phyloP scores from a whole-genome alignment of 305 asterid genomes.

The Vinca major region DNA sequence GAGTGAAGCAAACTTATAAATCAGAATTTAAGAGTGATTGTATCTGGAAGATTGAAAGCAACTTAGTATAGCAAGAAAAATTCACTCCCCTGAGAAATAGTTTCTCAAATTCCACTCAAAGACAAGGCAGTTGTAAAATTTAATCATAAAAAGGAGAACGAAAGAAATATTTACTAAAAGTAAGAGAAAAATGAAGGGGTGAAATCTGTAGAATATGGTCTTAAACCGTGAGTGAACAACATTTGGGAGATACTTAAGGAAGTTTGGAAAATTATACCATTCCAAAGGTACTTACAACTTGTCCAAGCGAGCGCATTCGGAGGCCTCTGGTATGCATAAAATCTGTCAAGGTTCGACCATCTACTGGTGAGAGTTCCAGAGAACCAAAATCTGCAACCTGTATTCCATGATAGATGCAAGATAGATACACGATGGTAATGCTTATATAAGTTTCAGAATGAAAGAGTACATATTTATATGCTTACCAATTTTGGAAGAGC shows the following conservation, averaged over 20 bases:
- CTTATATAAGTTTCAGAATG: not conserved
- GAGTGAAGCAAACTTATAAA: not conserved
- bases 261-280: constrained; percentile 16
- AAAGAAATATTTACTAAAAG: not conserved
- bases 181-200: not conserved
- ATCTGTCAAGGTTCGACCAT: constrained; percentile 94
- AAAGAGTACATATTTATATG: not conserved
- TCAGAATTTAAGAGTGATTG: not conserved
- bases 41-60: not conserved
- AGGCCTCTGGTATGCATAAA: constrained; percentile 99
- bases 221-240: not conserved
- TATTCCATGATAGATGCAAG: constrained; percentile 25
- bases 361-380: constrained; percentile 95
- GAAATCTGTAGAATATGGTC: not conserved
- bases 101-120: not conserved
- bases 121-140: not conserved
- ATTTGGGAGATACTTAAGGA: constrained; percentile 6
- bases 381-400: constrained; percentile 99
- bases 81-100: not conserved
- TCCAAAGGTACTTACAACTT: constrained; percentile 58
- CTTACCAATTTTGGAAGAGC: constrained; percentile 96
- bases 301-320: constrained; percentile 97
- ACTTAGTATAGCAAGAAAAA: not conserved
- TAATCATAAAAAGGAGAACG: too few species aligned
- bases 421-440: not conserved